These are phyloP conservation scores for Penicillium sp. DNA, from an alignment of 2,329 filamentous ascomycete species.

Conservation along the genomic window DNA sequence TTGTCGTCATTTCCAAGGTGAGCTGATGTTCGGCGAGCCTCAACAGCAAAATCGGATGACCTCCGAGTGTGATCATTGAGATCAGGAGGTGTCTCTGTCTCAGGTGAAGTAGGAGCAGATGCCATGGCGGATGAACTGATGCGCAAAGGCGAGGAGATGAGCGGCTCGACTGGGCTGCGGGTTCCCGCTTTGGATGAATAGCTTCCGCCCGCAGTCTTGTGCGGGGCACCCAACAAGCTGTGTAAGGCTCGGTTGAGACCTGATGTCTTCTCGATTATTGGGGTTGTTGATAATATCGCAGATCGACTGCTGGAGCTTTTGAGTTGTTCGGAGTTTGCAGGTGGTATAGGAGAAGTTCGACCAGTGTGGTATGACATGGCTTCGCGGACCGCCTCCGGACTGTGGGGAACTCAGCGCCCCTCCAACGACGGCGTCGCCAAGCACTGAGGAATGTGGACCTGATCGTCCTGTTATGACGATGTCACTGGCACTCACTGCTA, in stretches of 20 bases:
- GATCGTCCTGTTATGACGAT: conserved; percentile 19
- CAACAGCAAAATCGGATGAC: conserved; percentile 34
- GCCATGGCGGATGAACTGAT: conserved; percentile 32
- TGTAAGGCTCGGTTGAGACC: conserved; percentile 59
- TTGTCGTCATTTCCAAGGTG: conserved; percentile 9
- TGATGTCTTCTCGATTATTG: neutral
- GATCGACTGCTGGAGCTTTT: conserved; percentile 1
- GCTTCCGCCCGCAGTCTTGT: conserved; percentile 39
- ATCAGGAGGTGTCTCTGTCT: conserved; percentile 29
- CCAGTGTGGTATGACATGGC: conserved; percentile 28
- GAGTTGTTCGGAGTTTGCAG: conserved; percentile 54
- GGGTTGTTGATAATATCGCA: neutral
- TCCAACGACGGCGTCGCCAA: conserved; percentile 19
- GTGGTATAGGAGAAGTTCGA: conserved; percentile 54
- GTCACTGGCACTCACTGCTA: conserved; percentile 1
- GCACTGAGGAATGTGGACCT: conserved; percentile 23
- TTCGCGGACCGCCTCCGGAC: conserved; percentile 27
- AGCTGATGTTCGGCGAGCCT: conserved; percentile 17
- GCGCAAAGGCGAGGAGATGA: conserved; percentile 34
- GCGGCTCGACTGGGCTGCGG: conserved; percentile 25
- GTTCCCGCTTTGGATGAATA: conserved; percentile 23
- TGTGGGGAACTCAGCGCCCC: conserved; percentile 24
- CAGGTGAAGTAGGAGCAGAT: conserved; percentile 32
- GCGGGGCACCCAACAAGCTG: conserved; percentile 55
- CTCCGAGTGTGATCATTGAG: conserved; percentile 37